These are phyloP conservation scores for Ashbya aceris DNA, from an alignment of 1,139 yeast genomes.

Conservation along the genomic window DNA sequence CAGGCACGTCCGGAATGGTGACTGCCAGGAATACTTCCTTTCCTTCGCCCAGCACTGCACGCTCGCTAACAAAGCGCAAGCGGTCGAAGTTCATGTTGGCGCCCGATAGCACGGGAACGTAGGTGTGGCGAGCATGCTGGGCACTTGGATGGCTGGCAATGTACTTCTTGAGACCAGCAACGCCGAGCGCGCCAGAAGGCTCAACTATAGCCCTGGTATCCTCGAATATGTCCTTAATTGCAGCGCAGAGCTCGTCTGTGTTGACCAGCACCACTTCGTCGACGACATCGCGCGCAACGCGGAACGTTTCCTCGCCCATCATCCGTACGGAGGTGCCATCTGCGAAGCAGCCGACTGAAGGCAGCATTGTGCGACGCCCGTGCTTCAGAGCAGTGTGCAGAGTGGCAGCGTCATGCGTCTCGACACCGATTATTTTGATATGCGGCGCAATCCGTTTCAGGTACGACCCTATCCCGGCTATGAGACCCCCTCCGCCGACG, in stretches of 20 bases:
- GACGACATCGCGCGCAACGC: slow-evolving; percentile 65
- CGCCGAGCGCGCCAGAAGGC: slow-evolving; percentile 94
- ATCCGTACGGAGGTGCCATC: slow-evolving; percentile 97
- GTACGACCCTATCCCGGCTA: slow-evolving; percentile 85
- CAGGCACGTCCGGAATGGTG: slow-evolving; percentile 86
- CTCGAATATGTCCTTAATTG: slow-evolving; percentile 90
- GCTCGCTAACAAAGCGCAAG: slow-evolving; percentile 90
- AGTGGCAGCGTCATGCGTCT: slow-evolving; percentile 91
- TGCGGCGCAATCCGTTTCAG: slow-evolving; percentile 96
- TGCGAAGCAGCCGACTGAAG: slow-evolving; percentile 92
- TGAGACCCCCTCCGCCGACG: slow-evolving; percentile 95
- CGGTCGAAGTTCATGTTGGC: slow-evolving; percentile 98
- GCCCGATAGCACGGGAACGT: slow-evolving; percentile 83
- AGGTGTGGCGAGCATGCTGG: slow-evolving; percentile 63
- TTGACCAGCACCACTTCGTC: slow-evolving; percentile 82
- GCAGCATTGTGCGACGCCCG: slow-evolving; percentile 47
- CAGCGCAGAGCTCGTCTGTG: slow-evolving; percentile 96
- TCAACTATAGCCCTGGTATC: slow-evolving; percentile 92
- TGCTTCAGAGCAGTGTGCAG: slow-evolving; percentile 61
- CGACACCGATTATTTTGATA: slow-evolving; percentile 90
- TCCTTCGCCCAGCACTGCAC: slow-evolving; percentile 97
- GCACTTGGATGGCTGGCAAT: slow-evolving; percentile 53
- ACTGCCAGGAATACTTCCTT: slow-evolving; percentile 87
- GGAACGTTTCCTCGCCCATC: slow-evolving; percentile 85
- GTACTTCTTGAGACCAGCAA: slow-evolving; percentile 88